These are phyloP conservation scores for Diaporthe eres DNA, from an alignment of 2,329 filamentous ascomycete genomes.

Conservation along the genomic window DNA sequence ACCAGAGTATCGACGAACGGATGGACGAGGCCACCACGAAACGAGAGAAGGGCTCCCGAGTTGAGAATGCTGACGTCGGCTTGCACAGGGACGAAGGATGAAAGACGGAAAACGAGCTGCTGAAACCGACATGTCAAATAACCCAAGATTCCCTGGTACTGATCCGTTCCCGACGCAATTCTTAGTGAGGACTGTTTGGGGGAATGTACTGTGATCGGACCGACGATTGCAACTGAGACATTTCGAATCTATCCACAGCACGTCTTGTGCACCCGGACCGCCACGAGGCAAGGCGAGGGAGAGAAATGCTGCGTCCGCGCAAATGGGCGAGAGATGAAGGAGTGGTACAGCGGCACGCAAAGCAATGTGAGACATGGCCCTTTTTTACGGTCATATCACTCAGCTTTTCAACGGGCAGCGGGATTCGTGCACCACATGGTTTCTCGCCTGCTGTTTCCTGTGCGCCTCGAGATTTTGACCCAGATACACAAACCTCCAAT, in stretches of 20 bases:
- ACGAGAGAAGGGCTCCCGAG: constrained; percentile 5
- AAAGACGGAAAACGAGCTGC: not conserved
- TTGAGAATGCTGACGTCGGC: not conserved
- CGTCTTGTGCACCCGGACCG: constrained; percentile 9
- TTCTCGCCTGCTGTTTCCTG: not conserved
- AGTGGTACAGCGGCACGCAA: constrained; percentile 11
- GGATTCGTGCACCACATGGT: not conserved
- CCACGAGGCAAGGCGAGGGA: constrained; percentile 20
- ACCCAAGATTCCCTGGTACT: not conserved
- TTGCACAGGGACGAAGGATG: not conserved
- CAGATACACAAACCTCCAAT: not conserved
- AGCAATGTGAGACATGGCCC: constrained; percentile 12
- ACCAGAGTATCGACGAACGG: not conserved
- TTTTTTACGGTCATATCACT: not conserved
- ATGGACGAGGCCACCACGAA: not conserved
- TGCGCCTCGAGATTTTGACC: not conserved
- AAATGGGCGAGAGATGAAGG: constrained; percentile 21
- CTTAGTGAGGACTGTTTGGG: constrained; percentile 12
- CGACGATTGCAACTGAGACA: constrained; percentile 29
- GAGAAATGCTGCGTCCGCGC: not conserved
- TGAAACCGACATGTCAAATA: constrained; percentile 16
- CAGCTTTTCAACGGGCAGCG: constrained; percentile 1
- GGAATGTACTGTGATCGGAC: constrained; percentile 19
- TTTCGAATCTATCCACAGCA: constrained; percentile 26
- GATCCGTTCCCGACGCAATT: not conserved